Evolutionary conservation across 495 filamentous ascomycete genomes (phyloP).

Genomic region (Penicillium paradoxum): DNA sequence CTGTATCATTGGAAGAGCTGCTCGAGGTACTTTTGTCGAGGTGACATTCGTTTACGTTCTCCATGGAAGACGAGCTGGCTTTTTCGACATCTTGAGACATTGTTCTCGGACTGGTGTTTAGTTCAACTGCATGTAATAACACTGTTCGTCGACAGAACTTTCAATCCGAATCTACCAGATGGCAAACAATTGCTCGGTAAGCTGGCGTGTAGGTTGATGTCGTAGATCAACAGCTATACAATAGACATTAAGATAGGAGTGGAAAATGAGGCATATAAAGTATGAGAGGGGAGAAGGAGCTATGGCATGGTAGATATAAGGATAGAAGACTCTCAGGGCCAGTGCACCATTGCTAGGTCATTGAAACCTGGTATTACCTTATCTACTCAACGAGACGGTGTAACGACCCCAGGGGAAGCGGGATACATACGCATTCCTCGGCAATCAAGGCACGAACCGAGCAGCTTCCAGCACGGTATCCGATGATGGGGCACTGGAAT

Average conservation of each 20-base stretch:
- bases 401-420: slow-evolving; percentile 15
- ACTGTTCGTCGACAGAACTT: not conserved
- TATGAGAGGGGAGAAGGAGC: not conserved
- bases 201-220: slow-evolving; percentile 1
- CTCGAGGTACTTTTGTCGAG: slow-evolving; percentile 17
- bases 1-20: slow-evolving; percentile 14
- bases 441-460: slow-evolving; percentile 18
- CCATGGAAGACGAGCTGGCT: slow-evolving; percentile 11
- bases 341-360: slow-evolving; percentile 4
- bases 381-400: slow-evolving; percentile 9
- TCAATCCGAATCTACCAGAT: not conserved
- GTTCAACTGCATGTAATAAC: not conserved
- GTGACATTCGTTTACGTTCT: slow-evolving; percentile 15
- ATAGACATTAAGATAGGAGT: not conserved
- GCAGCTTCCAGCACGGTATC: slow-evolving; percentile 4
- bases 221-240: not conserved
- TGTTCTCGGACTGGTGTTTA: slow-evolving; percentile 5
- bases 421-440: slow-evolving; percentile 21
- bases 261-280: not conserved
- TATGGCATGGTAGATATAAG: slow-evolving; percentile 25
- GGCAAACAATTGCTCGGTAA: not conserved
- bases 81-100: slow-evolving; percentile 23
- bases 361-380: slow-evolving; percentile 26
- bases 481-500: slow-evolving; percentile 5
- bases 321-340: not conserved